Conservation (phyloP, 371 early-diverging fungal species). For the Umbelopsis sp. region DNA sequence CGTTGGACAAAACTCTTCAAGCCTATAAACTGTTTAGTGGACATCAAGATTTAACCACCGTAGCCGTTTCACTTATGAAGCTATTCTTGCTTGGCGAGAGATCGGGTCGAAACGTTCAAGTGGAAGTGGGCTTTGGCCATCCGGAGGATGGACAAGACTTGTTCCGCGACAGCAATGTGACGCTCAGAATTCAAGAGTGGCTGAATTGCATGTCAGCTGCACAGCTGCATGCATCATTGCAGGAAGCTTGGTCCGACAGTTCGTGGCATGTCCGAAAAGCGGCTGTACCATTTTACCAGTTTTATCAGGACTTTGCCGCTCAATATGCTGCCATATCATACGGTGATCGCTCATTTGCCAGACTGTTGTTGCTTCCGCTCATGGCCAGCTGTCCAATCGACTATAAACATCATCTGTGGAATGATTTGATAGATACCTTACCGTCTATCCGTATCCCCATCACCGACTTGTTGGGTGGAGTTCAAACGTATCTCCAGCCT, state of each 20-base stretch:
- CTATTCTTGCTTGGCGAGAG: slow-evolving; percentile 48
- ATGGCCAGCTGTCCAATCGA: slow-evolving; percentile 41
- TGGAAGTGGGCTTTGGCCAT: slow-evolving; percentile 18
- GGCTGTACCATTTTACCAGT: slow-evolving; percentile 57
- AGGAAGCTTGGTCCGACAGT: slow-evolving; percentile 48
- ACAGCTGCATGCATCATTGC: slow-evolving; percentile 34
- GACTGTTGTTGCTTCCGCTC: slow-evolving; percentile 49
- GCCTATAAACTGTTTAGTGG: slow-evolving; percentile 28
- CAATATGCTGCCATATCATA: slow-evolving; percentile 55
- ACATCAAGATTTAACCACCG: slow-evolving; percentile 44
- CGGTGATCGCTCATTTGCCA: slow-evolving; percentile 45
- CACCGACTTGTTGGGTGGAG: slow-evolving; percentile 27
- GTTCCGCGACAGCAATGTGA: slow-evolving; percentile 51
- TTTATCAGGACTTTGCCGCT: slow-evolving; percentile 63
- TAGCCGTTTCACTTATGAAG: slow-evolving; percentile 55
- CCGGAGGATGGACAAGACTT: slow-evolving; percentile 47
- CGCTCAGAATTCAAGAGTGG: slow-evolving; percentile 38
- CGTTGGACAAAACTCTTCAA: slow-evolving; percentile 39
- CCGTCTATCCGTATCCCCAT: slow-evolving; percentile 25
- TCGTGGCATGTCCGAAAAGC: slow-evolving; percentile 44
- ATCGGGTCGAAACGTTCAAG: slow-evolving; percentile 37
- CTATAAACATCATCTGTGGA: slow-evolving; percentile 50
- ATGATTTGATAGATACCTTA: slow-evolving; percentile 41
- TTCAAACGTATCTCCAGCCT: neutral
- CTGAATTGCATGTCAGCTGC: slow-evolving; percentile 38